These are phyloP conservation scores for Erucastrum elatum DNA, from an alignment of 345 rosid genomes.

Conservation along the genomic window DNA sequence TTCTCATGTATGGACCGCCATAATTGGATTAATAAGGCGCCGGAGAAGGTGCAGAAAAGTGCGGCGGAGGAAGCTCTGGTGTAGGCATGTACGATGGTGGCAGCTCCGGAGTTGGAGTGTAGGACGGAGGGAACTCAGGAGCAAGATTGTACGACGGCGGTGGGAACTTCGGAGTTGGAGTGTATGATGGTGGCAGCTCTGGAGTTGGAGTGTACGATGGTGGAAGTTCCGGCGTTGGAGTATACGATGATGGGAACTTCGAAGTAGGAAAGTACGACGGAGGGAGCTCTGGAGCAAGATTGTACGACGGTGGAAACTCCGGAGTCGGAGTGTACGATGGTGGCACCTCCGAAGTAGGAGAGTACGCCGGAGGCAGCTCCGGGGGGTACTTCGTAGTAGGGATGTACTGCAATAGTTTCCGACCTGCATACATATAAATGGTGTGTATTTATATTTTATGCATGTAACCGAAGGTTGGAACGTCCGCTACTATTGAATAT, in stretches of 20 bases:
- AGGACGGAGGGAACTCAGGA: background rate
- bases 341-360: background rate
- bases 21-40: background rate
- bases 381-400: background rate
- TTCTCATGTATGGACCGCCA: conserved; percentile 4
- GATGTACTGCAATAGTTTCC: background rate
- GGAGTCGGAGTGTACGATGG: background rate
- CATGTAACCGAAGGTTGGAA: background rate
- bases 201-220: background rate
- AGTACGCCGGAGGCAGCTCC: background rate
- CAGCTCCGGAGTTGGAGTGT: conserved; percentile 1
- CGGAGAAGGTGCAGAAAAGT: background rate
- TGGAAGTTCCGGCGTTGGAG: background rate
- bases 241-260: background rate
- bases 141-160: background rate
- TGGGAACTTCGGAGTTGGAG: background rate
- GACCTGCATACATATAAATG: background rate
- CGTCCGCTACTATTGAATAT: background rate
- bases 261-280: conserved; percentile 4
- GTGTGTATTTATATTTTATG: background rate
- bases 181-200: background rate
- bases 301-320: background rate
- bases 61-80: background rate
- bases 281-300: background rate
- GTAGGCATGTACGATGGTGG: background rate